A percentile compares a stretch with the other conserved stretches of the same genome.
Evolutionary conservation across 2,329 filamentous ascomycete species (phyloP).

Genomic region (Fusarium praegraminearum): DNA sequence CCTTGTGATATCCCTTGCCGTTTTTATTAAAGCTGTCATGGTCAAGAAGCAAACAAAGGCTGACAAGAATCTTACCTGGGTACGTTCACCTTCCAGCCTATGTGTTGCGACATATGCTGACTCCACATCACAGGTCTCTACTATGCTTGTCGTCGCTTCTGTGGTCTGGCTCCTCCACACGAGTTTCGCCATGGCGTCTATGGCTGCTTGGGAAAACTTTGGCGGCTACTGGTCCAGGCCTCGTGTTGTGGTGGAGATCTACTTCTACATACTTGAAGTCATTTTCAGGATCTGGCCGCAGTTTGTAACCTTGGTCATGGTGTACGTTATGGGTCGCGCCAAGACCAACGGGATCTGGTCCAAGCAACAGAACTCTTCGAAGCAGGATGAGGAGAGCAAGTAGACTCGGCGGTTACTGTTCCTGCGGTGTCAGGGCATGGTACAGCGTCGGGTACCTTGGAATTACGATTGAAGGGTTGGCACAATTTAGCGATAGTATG

Average conservation of each 20-base stretch:
- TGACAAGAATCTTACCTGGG: conserved; percentile 25
- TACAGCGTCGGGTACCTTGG: neutral
- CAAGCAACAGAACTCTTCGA: conserved; percentile 30
- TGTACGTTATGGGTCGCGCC: conserved; percentile 46
- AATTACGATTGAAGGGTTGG: neutral
- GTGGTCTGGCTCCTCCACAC: conserved; percentile 46
- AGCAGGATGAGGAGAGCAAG: conserved; percentile 17
- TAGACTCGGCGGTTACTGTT: neutral
- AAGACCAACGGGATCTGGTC: conserved; percentile 48
- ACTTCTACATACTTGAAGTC: conserved; percentile 40
- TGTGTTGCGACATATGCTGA: neutral
- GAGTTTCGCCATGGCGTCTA: conserved; percentile 41
- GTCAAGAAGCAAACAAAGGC: conserved; percentile 35
- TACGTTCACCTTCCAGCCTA: neutral
- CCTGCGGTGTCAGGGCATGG: neutral
- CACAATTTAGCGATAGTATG: neutral
- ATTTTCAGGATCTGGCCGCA: conserved; percentile 44
- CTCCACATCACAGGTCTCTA: conserved; percentile 30
- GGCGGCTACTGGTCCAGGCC: neutral
- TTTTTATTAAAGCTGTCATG: conserved; percentile 30
- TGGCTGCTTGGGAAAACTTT: conserved; percentile 20
- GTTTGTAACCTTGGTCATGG: conserved; percentile 45
- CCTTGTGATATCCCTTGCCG: conserved; percentile 30
- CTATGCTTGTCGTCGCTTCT: conserved; percentile 41
- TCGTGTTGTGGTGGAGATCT: neutral